Conservation (phyloP, 441 rosid species). For the Bruguiera hainesii region DNA sequence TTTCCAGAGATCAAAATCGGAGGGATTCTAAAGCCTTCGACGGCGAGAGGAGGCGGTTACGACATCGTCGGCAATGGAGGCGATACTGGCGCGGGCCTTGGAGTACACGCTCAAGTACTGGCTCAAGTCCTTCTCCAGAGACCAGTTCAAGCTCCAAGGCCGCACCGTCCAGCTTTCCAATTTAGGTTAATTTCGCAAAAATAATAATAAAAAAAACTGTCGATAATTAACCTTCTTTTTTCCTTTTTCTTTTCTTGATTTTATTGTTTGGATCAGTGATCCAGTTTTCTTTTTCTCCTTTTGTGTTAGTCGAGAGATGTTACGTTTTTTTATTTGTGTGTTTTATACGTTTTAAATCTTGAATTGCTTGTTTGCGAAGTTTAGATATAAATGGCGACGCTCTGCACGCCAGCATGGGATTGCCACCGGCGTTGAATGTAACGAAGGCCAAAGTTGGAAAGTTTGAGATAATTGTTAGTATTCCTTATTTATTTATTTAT, state of each 20-base stretch:
- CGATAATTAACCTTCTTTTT: not conserved
- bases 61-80: constrained; percentile 57
- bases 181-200: constrained; percentile 41
- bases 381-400: constrained; percentile 97
- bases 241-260: not conserved
- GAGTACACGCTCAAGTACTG: constrained; percentile 99
- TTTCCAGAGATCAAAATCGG: not conserved
- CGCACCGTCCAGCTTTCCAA: constrained; percentile 87
- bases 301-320: not conserved
- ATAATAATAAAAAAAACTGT: too few species aligned
- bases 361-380: not conserved
- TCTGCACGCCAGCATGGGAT: constrained; percentile 96
- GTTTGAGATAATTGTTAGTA: constrained; percentile 75
- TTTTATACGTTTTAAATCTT: constrained; percentile 1
- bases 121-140: constrained; percentile 98
- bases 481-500: not conserved
- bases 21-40: not conserved
- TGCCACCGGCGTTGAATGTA: constrained; percentile 93
- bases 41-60: not conserved
- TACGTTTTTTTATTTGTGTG: not conserved
- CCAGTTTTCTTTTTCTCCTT: not conserved
- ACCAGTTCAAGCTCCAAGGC: constrained; percentile 94
- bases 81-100: constrained; percentile 85
- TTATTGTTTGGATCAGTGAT: not conserved
- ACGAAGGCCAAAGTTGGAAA: constrained; percentile 87